phyloP scores from a whole-genome alignment of 1,284 basidiomycete genomes.

The Malassezia japonica region DNA sequence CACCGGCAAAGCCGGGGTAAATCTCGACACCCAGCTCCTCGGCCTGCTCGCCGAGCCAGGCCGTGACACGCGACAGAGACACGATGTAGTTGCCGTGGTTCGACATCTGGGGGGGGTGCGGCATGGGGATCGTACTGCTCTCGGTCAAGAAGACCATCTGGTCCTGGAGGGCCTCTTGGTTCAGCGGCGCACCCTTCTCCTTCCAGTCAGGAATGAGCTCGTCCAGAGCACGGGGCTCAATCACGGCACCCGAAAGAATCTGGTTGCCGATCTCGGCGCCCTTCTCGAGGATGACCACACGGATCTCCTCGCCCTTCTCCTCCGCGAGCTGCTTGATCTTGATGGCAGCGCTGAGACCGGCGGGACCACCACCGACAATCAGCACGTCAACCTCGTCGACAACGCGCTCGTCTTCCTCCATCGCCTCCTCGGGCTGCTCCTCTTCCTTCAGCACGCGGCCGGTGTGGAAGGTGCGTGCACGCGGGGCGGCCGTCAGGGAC shows the following conservation, averaged over 20 bases:
- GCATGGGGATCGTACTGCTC: conserved; percentile 67
- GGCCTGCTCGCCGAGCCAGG: conserved; percentile 82
- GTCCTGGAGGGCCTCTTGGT: conserved; percentile 68
- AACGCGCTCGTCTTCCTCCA: conserved; percentile 30
- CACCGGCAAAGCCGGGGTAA: conserved; percentile 91
- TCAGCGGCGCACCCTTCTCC: conserved; percentile 57
- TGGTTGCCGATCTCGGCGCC: conserved; percentile 86
- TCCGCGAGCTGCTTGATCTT: conserved; percentile 83
- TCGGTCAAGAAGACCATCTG: conserved; percentile 79
- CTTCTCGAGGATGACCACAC: conserved; percentile 92
- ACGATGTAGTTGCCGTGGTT: conserved; percentile 91
- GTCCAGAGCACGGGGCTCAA: conserved; percentile 82
- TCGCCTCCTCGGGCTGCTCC: conserved; percentile 8
- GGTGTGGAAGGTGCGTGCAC: conserved; percentile 2
- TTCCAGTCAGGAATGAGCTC: conserved; percentile 86
- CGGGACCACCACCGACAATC: conserved; percentile 91
- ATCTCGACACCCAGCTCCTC: conserved; percentile 88
- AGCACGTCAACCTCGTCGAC: conserved; percentile 78
- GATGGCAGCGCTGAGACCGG: conserved; percentile 91
- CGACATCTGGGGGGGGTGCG: conserved; percentile 93
- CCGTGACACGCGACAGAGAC: conserved; percentile 75
- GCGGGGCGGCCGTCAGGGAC: too few relatives aligned
- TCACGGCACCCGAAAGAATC: conserved; percentile 88
- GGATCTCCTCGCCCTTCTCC: conserved; percentile 64
- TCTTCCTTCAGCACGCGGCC: conserved; percentile 4